Conservation (phyloP, 1,284 basidiomycete genomes). For the Moesziomyces sp. region DNA sequence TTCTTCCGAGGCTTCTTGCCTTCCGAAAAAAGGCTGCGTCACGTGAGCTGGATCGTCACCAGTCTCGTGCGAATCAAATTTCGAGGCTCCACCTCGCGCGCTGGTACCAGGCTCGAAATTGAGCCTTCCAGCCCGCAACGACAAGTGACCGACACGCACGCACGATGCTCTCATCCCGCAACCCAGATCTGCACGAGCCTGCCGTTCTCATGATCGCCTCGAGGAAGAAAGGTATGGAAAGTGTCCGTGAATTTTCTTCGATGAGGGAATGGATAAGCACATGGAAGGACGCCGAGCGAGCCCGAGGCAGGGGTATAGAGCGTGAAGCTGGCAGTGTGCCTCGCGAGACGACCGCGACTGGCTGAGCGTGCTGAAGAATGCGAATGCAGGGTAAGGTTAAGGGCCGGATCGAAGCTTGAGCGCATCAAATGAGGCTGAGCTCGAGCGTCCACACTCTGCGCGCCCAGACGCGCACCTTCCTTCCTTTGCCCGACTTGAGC, state of each 20-base stretch:
- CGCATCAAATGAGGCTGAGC: conserved; percentile 79
- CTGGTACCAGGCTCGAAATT: not conserved
- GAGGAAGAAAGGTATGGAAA: not conserved
- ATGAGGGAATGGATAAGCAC: not conserved
- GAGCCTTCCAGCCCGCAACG: not conserved
- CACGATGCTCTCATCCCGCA: no score
- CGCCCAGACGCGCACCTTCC: conserved; percentile 78
- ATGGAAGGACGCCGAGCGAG: not conserved
- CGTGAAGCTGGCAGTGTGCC: conserved; percentile 12
- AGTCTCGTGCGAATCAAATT: conserved; percentile 20
- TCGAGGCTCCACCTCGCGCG: not conserved
- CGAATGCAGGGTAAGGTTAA: not conserved
- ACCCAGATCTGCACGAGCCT: no score
- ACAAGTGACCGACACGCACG: not conserved
- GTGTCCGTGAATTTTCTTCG: conserved; percentile 4
- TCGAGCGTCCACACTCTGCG: conserved; percentile 98
- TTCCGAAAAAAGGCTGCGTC: conserved; percentile 27
- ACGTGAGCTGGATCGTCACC: conserved; percentile 16
- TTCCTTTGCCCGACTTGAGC: conserved; percentile 59
- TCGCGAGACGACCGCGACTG: not conserved
- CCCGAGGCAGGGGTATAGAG: conserved; percentile 24
- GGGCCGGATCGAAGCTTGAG: not conserved
- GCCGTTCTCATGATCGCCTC: no score
- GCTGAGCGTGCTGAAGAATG: not conserved
- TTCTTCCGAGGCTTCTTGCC: conserved; percentile 3